phyloP scores from a whole-genome alignment of 208 protist genomes.

The Vickermania spadyakhi region DNA sequence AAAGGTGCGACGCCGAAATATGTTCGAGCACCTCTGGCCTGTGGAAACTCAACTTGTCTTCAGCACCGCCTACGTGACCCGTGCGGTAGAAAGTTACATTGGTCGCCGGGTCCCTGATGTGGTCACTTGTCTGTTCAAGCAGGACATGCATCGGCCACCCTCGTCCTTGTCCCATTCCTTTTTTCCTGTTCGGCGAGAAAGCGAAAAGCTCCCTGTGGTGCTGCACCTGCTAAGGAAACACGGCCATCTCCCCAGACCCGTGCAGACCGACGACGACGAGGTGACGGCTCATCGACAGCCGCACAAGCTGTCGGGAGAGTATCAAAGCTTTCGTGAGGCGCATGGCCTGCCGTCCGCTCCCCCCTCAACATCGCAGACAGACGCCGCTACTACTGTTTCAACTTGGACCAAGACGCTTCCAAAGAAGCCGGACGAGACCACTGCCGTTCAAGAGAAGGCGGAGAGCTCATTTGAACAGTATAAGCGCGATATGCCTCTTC shows the following conservation, averaged over 20 bases:
- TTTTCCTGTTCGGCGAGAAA: conserved; percentile 30
- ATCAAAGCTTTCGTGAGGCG: conserved; percentile 11
- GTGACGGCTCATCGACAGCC: conserved; percentile 22
- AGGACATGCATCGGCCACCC: conserved; percentile 50
- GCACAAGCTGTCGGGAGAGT: conserved; percentile 31
- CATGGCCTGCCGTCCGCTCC: not conserved
- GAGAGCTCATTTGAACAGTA: conserved; percentile 11
- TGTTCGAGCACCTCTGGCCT: conserved; percentile 80
- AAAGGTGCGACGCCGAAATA: conserved; percentile 58
- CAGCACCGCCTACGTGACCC: conserved; percentile 59
- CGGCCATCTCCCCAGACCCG: conserved; percentile 26
- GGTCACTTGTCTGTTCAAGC: conserved; percentile 46
- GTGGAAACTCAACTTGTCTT: conserved; percentile 82
- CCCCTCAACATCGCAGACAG: not conserved
- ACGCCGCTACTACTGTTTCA: not conserved
- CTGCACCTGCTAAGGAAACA: conserved; percentile 57
- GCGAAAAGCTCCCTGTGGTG: conserved; percentile 63
- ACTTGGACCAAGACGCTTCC: not conserved
- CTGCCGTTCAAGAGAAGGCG: not conserved
- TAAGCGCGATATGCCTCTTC: conserved; percentile 21
- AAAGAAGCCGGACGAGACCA: not conserved
- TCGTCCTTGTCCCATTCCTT: conserved; percentile 57
- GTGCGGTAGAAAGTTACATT: conserved; percentile 61
- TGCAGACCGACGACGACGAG: conserved; percentile 43
- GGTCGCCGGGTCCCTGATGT: conserved; percentile 38